Conservation (phyloP, 768 basidiomycete species). For the Scleroderma bovista region DNA sequence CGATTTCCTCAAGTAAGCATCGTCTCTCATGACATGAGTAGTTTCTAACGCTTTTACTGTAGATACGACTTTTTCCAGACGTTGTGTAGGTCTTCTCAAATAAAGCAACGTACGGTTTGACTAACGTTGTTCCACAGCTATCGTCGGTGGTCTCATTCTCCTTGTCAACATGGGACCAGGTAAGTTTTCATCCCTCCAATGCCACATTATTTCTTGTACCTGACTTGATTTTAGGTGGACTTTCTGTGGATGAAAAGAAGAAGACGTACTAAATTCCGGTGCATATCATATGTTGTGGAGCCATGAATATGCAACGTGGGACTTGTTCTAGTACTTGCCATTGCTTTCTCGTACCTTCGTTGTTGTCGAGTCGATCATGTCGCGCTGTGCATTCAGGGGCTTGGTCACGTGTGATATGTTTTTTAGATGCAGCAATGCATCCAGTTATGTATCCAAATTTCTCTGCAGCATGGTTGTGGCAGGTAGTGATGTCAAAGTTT, state of each 20-base stretch:
- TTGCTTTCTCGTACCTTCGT: conserved; percentile 13
- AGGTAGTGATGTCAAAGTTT: conserved; percentile 64
- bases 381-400: conserved; percentile 3
- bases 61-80: conserved; percentile 99
- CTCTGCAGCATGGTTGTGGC: conserved; percentile 25
- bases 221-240: conserved; percentile 52
- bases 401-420: conserved; percentile 12
- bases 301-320: too few relatives aligned
- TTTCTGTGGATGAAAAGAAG: conserved; percentile 99
- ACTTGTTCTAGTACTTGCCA: too few relatives aligned
- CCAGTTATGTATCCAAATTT: too few relatives aligned
- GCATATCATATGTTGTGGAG: not conserved
- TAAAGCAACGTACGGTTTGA: not conserved
- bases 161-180: conserved; percentile 98
- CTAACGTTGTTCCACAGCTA: conserved; percentile 41
- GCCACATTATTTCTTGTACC: not conserved
- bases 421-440: too few relatives aligned
- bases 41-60: conserved; percentile 18
- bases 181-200: conserved; percentile 26
- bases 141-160: conserved; percentile 94
- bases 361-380: too few relatives aligned
- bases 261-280: conserved; percentile 63
- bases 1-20: conserved; percentile 91
- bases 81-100: conserved; percentile 44
- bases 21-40: not conserved